A percentile compares a stretch with the other conserved stretches of the same genome.
phyloP scores from a whole-genome alignment of 2,329 filamentous ascomycete genomes.

The Colletotrichum caudatum region DNA sequence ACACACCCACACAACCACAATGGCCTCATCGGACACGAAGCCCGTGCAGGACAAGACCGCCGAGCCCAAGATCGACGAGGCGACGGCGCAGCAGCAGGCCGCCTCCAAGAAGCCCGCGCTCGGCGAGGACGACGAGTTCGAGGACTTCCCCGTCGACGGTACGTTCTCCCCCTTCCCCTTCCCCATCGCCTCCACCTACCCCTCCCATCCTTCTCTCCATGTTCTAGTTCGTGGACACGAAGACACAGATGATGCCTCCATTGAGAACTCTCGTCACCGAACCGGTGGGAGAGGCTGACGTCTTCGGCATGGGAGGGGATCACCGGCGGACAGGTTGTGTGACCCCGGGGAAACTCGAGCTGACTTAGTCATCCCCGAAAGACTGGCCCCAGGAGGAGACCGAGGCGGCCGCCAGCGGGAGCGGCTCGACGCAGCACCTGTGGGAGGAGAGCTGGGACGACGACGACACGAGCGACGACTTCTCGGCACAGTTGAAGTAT shows the following conservation, averaged over 20 bases:
- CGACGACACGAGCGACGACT: slow-evolving; percentile 96
- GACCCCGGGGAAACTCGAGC: not conserved
- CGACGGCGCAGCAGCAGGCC: slow-evolving; percentile 71
- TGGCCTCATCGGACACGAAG: slow-evolving; percentile 49
- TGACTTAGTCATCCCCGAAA: slow-evolving; percentile 52
- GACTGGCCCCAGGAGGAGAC: slow-evolving; percentile 96
- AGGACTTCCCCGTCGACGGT: slow-evolving; percentile 99
- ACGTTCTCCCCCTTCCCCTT: slow-evolving; percentile 45
- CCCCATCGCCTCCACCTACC: not conserved
- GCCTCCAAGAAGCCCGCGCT: slow-evolving; percentile 65
- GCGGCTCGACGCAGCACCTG: slow-evolving; percentile 78
- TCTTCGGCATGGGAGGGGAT: not conserved
- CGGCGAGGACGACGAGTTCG: slow-evolving; percentile 98
- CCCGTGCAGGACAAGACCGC: slow-evolving; percentile 47
- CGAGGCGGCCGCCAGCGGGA: slow-evolving; percentile 76
- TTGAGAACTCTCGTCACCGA: not conserved
- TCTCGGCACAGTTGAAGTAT: slow-evolving; percentile 92
- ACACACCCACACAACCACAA: slow-evolving; percentile 34
- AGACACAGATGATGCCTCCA: not conserved
- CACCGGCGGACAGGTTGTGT: not conserved
- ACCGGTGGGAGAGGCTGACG: not conserved
- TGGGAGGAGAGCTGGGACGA: slow-evolving; percentile 99
- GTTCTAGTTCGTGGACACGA: not conserved
- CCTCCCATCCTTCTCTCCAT: not conserved
- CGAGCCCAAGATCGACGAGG: slow-evolving; percentile 58